Conservation (phyloP, 352 stramenopile genomes). For the Globisporangium mamillatum region DNA sequence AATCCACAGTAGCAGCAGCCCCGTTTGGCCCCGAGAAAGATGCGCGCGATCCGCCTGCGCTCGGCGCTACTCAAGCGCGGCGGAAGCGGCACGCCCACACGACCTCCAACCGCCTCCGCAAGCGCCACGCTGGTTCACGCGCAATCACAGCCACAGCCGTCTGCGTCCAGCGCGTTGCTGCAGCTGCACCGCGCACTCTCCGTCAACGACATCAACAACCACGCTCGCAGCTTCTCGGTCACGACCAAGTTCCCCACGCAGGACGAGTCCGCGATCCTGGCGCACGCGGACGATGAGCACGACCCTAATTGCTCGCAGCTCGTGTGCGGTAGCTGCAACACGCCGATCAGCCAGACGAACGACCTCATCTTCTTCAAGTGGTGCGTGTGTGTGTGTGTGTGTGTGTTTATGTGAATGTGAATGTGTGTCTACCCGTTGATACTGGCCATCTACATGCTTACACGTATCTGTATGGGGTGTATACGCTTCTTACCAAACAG, state of each 20-base stretch:
- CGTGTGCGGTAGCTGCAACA: slow-evolving; percentile 69
- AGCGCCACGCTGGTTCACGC: not conserved
- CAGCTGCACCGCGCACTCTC: not conserved
- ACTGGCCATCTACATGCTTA: not conserved
- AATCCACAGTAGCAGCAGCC: not conserved
- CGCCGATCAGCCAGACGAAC: slow-evolving; percentile 51
- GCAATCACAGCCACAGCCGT: not conserved
- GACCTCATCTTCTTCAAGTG: slow-evolving; percentile 81
- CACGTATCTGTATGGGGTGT: not conserved
- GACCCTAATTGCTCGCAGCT: slow-evolving; percentile 49
- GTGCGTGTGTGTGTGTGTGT: slow-evolving; percentile 22
- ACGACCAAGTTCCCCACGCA: slow-evolving; percentile 54
- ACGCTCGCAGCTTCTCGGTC: slow-evolving; percentile 13
- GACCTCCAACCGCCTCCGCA: not conserved
- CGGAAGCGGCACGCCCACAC: not conserved
- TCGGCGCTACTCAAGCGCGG: slow-evolving; percentile 6
- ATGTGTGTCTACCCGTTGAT: not conserved
- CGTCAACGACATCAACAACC: not conserved
- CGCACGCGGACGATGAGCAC: slow-evolving; percentile 25
- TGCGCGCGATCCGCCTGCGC: slow-evolving; percentile 16
- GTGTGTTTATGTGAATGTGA: not conserved
- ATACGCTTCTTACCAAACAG: slow-evolving; percentile 18
- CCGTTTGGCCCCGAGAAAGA: not conserved
- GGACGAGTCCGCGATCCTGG: slow-evolving; percentile 44
- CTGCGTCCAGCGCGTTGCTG: slow-evolving; percentile 5